Percentiles rank a stretch among this genome's conserved stretches.
phyloP scores from a whole-genome alignment of 148 eudicot genomes.

The Spergularia marina region DNA sequence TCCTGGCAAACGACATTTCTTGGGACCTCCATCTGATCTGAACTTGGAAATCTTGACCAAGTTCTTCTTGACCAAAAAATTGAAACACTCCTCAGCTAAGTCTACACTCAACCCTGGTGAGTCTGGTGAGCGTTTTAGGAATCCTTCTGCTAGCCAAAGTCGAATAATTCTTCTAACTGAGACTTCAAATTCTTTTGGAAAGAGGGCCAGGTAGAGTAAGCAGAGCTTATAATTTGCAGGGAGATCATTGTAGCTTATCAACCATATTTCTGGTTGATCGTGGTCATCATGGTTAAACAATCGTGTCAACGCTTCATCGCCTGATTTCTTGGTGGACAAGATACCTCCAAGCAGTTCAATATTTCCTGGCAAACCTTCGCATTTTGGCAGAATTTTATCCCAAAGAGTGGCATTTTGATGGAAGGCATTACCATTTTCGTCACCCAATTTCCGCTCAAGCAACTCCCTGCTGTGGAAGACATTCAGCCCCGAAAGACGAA shows the following conservation, averaged over 20 bases:
- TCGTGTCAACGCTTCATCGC: slow-evolving; percentile 12
- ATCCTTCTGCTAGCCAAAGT: slow-evolving; percentile 56
- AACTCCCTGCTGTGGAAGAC: slow-evolving; percentile 19
- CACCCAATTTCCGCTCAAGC: slow-evolving; percentile 6
- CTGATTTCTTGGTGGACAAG: slow-evolving; percentile 25
- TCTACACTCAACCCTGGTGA: slow-evolving; percentile 26
- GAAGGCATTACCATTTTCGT: neutral
- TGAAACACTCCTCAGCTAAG: slow-evolving; percentile 33
- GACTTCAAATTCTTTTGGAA: slow-evolving; percentile 39
- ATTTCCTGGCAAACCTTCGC: slow-evolving; percentile 20
- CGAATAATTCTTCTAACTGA: slow-evolving; percentile 40
- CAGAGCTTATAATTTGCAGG: slow-evolving; percentile 37
- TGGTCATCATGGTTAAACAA: slow-evolving; percentile 19
- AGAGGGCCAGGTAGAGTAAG: slow-evolving; percentile 44
- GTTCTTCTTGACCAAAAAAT: slow-evolving; percentile 38
- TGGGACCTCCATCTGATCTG: slow-evolving; percentile 45
- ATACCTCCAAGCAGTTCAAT: slow-evolving; percentile 32
- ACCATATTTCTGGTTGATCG: slow-evolving; percentile 19
- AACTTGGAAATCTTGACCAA: slow-evolving; percentile 39
- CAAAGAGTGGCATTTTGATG: neutral
- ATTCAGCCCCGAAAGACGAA: neutral
- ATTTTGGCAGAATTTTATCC: slow-evolving; percentile 11
- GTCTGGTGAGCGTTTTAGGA: slow-evolving; percentile 23
- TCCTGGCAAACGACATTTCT: slow-evolving; percentile 36
- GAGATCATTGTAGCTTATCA: slow-evolving; percentile 41